phyloP scores from a whole-genome alignment of 2,329 filamentous ascomycete genomes.

The Mycosphaerelloides madeirae region DNA sequence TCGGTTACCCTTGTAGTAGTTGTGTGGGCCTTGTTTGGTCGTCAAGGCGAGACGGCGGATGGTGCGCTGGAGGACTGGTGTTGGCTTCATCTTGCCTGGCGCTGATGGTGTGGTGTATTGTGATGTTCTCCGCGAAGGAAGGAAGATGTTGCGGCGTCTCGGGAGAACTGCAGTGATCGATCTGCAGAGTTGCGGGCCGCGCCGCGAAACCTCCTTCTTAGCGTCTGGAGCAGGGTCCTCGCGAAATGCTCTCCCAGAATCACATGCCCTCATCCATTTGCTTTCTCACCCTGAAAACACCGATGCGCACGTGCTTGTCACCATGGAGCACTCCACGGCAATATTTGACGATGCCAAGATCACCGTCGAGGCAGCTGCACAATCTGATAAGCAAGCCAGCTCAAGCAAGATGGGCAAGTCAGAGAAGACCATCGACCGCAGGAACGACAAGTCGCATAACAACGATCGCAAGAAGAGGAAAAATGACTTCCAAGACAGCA shows the following conservation, averaged over 20 bases:
- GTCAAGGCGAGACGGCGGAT: conserved; percentile 76
- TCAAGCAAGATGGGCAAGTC: conserved; percentile 4
- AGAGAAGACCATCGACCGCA: conserved; percentile 1
- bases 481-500: conserved; percentile 26
- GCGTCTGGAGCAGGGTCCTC: too few relatives aligned
- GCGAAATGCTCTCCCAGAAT: too few relatives aligned
- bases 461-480: conserved; percentile 21
- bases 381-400: background rate
- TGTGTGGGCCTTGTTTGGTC: conserved; percentile 87
- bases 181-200: too few relatives aligned
- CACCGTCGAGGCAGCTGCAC: conserved; percentile 19
- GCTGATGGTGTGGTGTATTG: too few relatives aligned
- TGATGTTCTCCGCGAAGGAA: too few relatives aligned
- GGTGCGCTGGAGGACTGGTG: conserved; percentile 60
- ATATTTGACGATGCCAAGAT: conserved; percentile 29
- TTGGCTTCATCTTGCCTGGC: conserved; percentile 57
- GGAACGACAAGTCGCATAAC: conserved; percentile 10
- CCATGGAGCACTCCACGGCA: conserved; percentile 31
- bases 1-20: conserved; percentile 95
- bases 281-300: background rate
- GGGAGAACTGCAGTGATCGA: too few relatives aligned
- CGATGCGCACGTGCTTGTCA: conserved; percentile 15
- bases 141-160: too few relatives aligned
- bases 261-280: too few relatives aligned
- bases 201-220: too few relatives aligned